phyloP scores from a whole-genome alignment of 2,329 filamentous ascomycete genomes.

The Tolypocladium guangdongense region DNA sequence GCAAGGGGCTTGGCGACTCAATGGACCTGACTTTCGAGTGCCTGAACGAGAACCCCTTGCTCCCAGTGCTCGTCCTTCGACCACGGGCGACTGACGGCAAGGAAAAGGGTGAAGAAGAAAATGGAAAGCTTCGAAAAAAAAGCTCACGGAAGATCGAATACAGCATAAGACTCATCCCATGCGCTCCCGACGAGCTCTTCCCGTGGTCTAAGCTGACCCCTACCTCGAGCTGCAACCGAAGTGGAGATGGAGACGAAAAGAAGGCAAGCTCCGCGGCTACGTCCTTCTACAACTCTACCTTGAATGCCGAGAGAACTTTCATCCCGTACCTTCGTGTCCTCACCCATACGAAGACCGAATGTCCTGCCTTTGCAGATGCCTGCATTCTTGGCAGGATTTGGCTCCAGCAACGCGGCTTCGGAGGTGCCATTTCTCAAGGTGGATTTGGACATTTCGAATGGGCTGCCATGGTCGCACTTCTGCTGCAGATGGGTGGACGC shows the following conservation, averaged over 20 bases:
- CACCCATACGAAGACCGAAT: slow-evolving; percentile 56
- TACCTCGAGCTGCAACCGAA: slow-evolving; percentile 57
- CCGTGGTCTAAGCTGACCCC: slow-evolving; percentile 59
- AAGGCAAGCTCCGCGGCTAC: slow-evolving; percentile 42
- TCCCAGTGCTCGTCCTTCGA: slow-evolving; percentile 51
- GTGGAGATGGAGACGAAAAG: slow-evolving; percentile 31
- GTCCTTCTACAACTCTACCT: slow-evolving; percentile 78
- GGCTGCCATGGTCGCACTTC: slow-evolving; percentile 66
- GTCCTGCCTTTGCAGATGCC: slow-evolving; percentile 66
- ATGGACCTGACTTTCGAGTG: slow-evolving; percentile 53
- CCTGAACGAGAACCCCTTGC: slow-evolving; percentile 63
- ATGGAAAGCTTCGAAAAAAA: slow-evolving; percentile 12
- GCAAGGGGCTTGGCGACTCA: slow-evolving; percentile 39
- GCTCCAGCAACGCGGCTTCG: slow-evolving; percentile 80
- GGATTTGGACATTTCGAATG: slow-evolving; percentile 94
- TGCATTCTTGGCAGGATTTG: slow-evolving; percentile 80
- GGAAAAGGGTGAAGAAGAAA: slow-evolving; percentile 5
- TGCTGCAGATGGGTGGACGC: slow-evolving; percentile 67
- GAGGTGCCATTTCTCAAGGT: slow-evolving; percentile 55
- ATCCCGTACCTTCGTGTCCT: slow-evolving; percentile 66
- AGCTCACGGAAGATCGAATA: slow-evolving; percentile 29
- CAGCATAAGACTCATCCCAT: slow-evolving; percentile 67
- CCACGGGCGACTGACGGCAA: slow-evolving; percentile 17
- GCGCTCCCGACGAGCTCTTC: slow-evolving; percentile 59
- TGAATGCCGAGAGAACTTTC: slow-evolving; percentile 68